Evolutionary conservation across 257 asterid species (phyloP).

Genomic region (Gardenia jasminoides): DNA sequence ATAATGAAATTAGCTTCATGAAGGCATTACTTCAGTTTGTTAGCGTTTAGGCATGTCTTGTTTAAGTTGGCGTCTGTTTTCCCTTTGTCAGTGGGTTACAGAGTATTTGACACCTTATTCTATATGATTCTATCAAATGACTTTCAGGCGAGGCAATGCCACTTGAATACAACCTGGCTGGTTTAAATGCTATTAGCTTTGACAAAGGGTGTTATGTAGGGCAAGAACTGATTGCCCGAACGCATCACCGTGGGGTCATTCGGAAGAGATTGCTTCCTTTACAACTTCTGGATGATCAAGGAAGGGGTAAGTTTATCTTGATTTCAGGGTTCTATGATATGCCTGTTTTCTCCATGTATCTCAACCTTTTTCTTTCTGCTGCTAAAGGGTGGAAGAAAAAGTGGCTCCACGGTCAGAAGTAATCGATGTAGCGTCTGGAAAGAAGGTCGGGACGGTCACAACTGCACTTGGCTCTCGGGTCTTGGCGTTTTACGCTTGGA

Average conservation of each 20-base stretch:
- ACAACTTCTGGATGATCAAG: slow-evolving; percentile 46
- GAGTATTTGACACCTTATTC: slow-evolving; percentile 1
- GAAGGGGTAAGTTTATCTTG: slow-evolving; percentile 46
- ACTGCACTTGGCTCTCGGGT: slow-evolving; percentile 79
- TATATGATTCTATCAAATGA: not conserved
- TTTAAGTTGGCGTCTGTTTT: too few relatives aligned
- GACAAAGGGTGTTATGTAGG: slow-evolving; percentile 94
- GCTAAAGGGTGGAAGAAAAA: slow-evolving; percentile 50
- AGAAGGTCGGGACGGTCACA: slow-evolving; percentile 63
- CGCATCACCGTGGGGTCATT: slow-evolving; percentile 84
- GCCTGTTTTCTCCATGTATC: not conserved
- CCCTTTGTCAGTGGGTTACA: not conserved
- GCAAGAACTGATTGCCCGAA: slow-evolving; percentile 90
- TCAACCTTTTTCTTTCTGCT: not conserved
- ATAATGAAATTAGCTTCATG: not conserved
- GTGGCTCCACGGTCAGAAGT: slow-evolving; percentile 66
- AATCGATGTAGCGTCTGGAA: slow-evolving; percentile 44
- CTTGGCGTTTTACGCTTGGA: slow-evolving; percentile 66
- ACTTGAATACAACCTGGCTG: slow-evolving; percentile 82
- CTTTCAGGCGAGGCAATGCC: slow-evolving; percentile 79
- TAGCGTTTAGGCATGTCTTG: not conserved
- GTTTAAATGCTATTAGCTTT: slow-evolving; percentile 81
- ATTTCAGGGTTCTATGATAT: not conserved
- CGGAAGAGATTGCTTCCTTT: slow-evolving; percentile 81
- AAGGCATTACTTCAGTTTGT: not conserved